phyloP scores from a whole-genome alignment of 257 asterid genomes.

The Solanum chiquidenum region DNA sequence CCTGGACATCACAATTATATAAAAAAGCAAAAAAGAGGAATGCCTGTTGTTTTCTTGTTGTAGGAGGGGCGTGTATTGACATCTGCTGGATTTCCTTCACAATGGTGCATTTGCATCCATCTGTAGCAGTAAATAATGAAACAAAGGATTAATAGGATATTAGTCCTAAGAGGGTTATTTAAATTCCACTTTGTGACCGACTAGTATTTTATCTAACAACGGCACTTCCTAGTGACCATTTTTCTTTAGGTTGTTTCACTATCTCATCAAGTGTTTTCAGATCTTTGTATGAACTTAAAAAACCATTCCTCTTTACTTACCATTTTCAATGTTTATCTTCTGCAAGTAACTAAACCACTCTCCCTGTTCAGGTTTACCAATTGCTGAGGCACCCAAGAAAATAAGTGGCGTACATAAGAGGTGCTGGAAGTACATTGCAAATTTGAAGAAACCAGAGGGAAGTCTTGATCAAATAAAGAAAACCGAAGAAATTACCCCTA shows the following conservation, averaged over 20 bases:
- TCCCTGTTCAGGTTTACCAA: slow-evolving; percentile 4
- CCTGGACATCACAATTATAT: too few species aligned
- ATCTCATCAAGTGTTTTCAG: neutral
- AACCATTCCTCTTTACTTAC: neutral
- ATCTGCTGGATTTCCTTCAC: too few species aligned
- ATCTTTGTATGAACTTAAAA: neutral
- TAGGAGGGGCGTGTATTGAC: neutral
- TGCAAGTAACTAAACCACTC: slow-evolving; percentile 28
- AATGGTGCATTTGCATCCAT: neutral
- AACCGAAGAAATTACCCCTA: slow-evolving; percentile 24
- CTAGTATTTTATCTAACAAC: neutral
- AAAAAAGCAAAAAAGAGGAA: neutral
- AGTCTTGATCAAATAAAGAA: slow-evolving; percentile 9
- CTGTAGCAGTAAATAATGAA: neutral
- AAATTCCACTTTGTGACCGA: neutral
- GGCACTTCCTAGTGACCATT: neutral
- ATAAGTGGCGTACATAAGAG: slow-evolving; percentile 94
- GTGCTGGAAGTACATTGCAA: slow-evolving; percentile 77
- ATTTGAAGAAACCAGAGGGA: slow-evolving; percentile 23
- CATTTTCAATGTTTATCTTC: neutral
- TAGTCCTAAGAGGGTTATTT: neutral
- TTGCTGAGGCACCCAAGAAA: slow-evolving; percentile 85
- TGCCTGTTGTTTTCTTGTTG: neutral
- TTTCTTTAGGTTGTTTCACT: neutral
- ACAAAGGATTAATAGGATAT: neutral